Percentiles rank a stretch among this genome's conserved stretches.
phyloP scores from a whole-genome alignment of 2,329 filamentous ascomycete species.

The Alternaria gansuensis region DNA sequence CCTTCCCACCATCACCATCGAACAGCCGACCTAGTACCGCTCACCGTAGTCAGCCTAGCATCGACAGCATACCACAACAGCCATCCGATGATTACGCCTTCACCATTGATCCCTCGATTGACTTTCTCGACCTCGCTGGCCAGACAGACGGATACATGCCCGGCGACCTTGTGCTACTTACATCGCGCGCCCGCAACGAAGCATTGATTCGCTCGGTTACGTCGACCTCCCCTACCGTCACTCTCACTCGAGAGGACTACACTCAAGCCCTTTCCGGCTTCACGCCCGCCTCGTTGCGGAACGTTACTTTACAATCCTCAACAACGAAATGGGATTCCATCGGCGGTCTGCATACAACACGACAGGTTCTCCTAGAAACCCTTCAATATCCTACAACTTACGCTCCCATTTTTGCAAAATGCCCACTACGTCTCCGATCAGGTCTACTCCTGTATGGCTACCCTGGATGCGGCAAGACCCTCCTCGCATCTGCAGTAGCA shows the following conservation, averaged over 20 bases:
- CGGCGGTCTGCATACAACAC: constrained; percentile 84
- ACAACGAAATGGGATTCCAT: constrained; percentile 93
- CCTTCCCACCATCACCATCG: constrained; percentile 56
- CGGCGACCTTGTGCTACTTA: constrained; percentile 85
- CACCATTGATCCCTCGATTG: constrained; percentile 76
- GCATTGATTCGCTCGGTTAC: constrained; percentile 84
- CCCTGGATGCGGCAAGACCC: constrained; percentile 94
- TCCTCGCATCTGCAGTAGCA: constrained; percentile 95
- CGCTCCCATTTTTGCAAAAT: constrained; percentile 95
- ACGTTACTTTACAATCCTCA: constrained; percentile 91
- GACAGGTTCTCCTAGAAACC: constrained; percentile 91
- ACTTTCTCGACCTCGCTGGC: constrained; percentile 91
- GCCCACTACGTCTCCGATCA: constrained; percentile 90
- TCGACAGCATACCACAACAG: constrained; percentile 47
- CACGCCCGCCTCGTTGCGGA: constrained; percentile 91
- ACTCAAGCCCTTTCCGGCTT: constrained; percentile 87
- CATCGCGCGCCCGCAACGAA: constrained; percentile 88
- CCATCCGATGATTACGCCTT: constrained; percentile 64
- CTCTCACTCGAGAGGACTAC: constrained; percentile 79
- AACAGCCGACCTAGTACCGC: constrained; percentile 58
- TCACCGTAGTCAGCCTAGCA: constrained; percentile 56
- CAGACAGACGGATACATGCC: constrained; percentile 99
- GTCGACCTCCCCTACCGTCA: constrained; percentile 59
- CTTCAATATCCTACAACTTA: constrained; percentile 98
- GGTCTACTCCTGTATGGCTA: constrained; percentile 93